Conservation (phyloP, 2,329 filamentous ascomycete genomes). For the Microdochium trichocladiopsis region DNA sequence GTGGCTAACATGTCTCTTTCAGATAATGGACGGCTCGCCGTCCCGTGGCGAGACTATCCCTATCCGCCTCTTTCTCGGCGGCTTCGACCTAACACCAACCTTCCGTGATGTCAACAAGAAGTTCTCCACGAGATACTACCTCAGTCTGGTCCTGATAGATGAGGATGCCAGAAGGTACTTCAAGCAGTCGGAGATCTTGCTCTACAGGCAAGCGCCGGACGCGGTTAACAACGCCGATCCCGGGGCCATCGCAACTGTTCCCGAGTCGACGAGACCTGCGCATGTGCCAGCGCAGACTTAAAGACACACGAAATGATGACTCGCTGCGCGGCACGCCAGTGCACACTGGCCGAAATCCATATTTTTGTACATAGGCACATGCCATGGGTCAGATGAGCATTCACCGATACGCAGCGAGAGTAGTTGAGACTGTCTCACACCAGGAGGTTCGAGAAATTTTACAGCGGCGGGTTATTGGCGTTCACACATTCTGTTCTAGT, state of each 20-base stretch:
- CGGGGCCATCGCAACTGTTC: constrained; percentile 35
- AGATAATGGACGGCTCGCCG: constrained; percentile 99
- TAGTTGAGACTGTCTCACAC: too few species aligned
- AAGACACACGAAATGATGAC: too few species aligned
- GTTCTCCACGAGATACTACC: constrained; percentile 95
- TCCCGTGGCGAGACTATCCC: constrained; percentile 92
- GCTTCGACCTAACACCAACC: constrained; percentile 94
- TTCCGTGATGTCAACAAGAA: constrained; percentile 99
- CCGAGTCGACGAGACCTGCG: constrained; percentile 17
- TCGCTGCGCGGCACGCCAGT: neutral
- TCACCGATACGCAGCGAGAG: too few species aligned
- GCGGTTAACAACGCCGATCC: constrained; percentile 35
- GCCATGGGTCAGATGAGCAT: neutral
- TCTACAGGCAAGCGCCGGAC: constrained; percentile 76
- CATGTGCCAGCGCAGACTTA: constrained; percentile 15
- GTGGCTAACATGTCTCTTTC: too few species aligned
- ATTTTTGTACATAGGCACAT: too few species aligned
- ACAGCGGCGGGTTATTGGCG: too few species aligned
- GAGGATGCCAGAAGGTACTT: constrained; percentile 97
- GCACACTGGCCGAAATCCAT: too few species aligned
- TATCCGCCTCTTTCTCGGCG: constrained; percentile 92
- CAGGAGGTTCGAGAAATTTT: too few species aligned
- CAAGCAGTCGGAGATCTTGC: constrained; percentile 97
- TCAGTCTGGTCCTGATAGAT: constrained; percentile 91
- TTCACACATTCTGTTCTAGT: too few species aligned